A percentile compares a stretch with the other conserved stretches of the same genome.
Evolutionary conservation across 345 rosid species (phyloP).

Genomic region (Syzygium grande): DNA sequence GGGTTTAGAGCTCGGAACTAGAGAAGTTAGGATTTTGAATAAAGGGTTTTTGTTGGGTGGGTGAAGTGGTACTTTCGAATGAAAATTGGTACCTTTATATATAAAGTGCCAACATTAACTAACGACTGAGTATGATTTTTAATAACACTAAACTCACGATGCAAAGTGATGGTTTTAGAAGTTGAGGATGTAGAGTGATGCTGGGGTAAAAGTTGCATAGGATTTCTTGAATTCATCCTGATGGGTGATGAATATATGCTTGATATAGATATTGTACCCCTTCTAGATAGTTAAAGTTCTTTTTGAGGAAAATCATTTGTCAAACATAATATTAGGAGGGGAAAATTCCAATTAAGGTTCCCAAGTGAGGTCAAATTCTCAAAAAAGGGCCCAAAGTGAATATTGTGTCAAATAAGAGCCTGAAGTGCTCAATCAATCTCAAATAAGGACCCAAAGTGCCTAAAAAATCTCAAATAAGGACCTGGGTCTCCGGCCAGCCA

Average conservation of each 20-base stretch:
- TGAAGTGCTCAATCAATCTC: too few species aligned
- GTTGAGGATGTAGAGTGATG: not conserved
- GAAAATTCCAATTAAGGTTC: too few species aligned
- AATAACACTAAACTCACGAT: not conserved
- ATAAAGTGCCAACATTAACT: not conserved
- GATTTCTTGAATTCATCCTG: not conserved
- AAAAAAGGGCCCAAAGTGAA: too few species aligned
- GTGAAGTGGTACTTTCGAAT: not conserved
- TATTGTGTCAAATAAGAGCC: too few species aligned
- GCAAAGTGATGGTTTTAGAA: not conserved
- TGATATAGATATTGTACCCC: not conserved
- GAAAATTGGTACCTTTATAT: not conserved
- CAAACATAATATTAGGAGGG: not conserved
- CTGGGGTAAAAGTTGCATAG: not conserved
- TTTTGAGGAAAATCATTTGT: not conserved
- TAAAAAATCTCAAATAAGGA: too few species aligned
- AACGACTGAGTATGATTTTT: not conserved
- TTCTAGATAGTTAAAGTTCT: not conserved
- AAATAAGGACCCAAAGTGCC: too few species aligned
- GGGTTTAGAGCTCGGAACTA: not conserved
- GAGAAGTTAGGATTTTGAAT: not conserved
- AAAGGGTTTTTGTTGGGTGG: not conserved
- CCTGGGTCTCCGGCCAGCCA: too few species aligned
- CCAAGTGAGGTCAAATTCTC: too few species aligned
- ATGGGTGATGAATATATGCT: not conserved